These are phyloP conservation scores for Thelonectria rubi DNA, from an alignment of 2,329 filamentous ascomycete species.

Conservation along the genomic window DNA sequence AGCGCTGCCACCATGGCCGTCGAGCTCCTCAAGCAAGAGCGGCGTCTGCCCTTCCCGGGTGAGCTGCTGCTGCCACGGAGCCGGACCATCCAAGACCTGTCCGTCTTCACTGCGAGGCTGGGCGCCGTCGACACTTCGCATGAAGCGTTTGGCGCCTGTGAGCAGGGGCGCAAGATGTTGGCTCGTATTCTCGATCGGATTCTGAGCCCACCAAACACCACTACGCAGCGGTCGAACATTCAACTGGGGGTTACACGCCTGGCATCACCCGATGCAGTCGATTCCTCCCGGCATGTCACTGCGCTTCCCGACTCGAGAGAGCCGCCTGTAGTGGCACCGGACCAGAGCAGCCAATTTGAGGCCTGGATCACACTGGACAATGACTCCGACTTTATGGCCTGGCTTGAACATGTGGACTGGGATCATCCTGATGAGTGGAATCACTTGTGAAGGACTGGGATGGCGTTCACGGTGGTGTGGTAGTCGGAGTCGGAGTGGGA, in stretches of 20 bases:
- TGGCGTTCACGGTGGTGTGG: neutral
- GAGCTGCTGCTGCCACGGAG: neutral
- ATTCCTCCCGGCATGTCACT: neutral
- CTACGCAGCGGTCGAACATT: neutral
- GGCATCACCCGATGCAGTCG: neutral
- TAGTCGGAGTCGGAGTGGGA: neutral
- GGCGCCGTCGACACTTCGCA: slow-evolving; percentile 6
- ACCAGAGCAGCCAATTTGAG: neutral
- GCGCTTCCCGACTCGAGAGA: neutral
- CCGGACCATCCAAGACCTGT: slow-evolving; percentile 15
- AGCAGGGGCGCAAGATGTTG: slow-evolving; percentile 8
- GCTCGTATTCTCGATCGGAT: slow-evolving; percentile 8
- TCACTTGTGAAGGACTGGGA: neutral
- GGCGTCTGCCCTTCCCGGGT: neutral
- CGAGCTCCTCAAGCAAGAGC: slow-evolving; percentile 14
- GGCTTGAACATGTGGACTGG: slow-evolving; percentile 15
- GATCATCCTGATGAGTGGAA: neutral
- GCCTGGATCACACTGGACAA: slow-evolving; percentile 3
- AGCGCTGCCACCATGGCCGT: slow-evolving; percentile 8
- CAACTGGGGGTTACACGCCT: neutral
- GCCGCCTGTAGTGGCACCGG: neutral
- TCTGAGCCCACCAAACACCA: neutral
- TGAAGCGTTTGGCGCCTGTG: slow-evolving; percentile 4
- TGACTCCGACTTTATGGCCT: slow-evolving; percentile 9
- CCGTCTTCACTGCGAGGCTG: slow-evolving; percentile 8